These are phyloP conservation scores for Hyaloscypha bicolor DNA, from an alignment of 495 filamentous ascomycete genomes.

Conservation along the genomic window DNA sequence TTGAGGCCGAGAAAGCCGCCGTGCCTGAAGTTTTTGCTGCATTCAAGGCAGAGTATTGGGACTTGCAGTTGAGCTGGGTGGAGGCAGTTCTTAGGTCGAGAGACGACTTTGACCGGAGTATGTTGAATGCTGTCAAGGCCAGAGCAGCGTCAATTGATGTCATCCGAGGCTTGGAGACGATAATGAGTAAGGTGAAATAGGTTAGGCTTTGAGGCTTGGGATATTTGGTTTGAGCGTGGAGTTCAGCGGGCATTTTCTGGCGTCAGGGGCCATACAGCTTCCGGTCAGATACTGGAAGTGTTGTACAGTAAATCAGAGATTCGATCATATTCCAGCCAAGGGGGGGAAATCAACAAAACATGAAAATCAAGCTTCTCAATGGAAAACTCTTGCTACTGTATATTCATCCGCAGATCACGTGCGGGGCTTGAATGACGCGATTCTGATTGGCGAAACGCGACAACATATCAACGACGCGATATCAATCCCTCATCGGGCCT, in stretches of 20 bases:
- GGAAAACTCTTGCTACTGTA: too few species aligned
- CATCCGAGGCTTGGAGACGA: constrained; percentile 77
- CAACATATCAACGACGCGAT: constrained; percentile 12
- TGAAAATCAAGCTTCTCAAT: neutral
- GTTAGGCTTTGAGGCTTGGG: constrained; percentile 5
- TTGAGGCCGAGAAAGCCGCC: constrained; percentile 72
- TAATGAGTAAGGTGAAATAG: constrained; percentile 88
- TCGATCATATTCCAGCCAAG: neutral
- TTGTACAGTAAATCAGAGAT: neutral
- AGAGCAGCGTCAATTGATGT: constrained; percentile 82
- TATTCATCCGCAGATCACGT: neutral
- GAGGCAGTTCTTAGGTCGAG: constrained; percentile 83
- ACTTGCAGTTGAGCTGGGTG: constrained; percentile 94
- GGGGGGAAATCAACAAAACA: neutral
- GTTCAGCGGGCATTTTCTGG: constrained; percentile 20
- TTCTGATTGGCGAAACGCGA: constrained; percentile 7
- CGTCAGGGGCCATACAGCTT: neutral
- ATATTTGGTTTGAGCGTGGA: constrained; percentile 19
- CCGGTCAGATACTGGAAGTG: neutral
- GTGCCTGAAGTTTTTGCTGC: constrained; percentile 76
- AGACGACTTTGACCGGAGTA: constrained; percentile 91
- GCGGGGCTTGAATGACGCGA: neutral
- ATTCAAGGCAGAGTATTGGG: constrained; percentile 90
- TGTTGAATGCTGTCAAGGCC: constrained; percentile 85
- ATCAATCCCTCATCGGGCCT: neutral